Evolutionary conservation across 306 rosid species (phyloP).

Genomic region (Comarum palustre): DNA sequence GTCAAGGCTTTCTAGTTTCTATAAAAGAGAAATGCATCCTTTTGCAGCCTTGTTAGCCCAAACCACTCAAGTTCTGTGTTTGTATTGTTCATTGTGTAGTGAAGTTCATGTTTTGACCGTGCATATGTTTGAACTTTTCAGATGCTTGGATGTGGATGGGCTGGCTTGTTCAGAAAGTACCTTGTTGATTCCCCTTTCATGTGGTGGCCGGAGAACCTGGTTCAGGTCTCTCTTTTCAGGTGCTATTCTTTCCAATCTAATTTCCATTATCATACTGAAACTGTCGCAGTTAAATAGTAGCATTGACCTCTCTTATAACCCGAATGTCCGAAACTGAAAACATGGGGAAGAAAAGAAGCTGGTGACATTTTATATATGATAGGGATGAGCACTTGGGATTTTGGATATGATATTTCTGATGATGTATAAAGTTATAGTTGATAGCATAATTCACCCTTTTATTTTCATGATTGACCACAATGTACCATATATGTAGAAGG

Average conservation of each 20-base stretch:
- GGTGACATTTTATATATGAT: not conserved
- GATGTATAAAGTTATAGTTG: no score
- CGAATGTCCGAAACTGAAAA: not conserved
- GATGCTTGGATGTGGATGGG: slow-evolving; percentile 52
- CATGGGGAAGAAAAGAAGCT: not conserved
- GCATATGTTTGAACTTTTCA: not conserved
- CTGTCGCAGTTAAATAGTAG: not conserved
- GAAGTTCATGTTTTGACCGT: not conserved
- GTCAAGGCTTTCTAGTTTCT: slow-evolving; percentile 38
- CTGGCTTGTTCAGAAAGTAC: slow-evolving; percentile 39
- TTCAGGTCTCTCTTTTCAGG: slow-evolving; percentile 47
- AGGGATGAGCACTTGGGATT: no score
- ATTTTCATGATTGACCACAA: no score
- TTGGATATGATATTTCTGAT: no score
- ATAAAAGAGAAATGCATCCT: slow-evolving; percentile 21
- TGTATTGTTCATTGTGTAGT: not conserved
- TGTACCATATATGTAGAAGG: no score
- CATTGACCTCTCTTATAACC: not conserved
- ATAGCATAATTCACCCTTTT: not conserved
- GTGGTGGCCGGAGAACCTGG: slow-evolving; percentile 48
- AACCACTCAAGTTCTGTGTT: slow-evolving; percentile 32
- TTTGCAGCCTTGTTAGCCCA: slow-evolving; percentile 31
- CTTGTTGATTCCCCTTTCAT: slow-evolving; percentile 46
- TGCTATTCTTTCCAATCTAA: not conserved
- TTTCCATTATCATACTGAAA: not conserved